phyloP scores from a whole-genome alignment of 2,329 filamentous ascomycete species.

The Cytospora mali region DNA sequence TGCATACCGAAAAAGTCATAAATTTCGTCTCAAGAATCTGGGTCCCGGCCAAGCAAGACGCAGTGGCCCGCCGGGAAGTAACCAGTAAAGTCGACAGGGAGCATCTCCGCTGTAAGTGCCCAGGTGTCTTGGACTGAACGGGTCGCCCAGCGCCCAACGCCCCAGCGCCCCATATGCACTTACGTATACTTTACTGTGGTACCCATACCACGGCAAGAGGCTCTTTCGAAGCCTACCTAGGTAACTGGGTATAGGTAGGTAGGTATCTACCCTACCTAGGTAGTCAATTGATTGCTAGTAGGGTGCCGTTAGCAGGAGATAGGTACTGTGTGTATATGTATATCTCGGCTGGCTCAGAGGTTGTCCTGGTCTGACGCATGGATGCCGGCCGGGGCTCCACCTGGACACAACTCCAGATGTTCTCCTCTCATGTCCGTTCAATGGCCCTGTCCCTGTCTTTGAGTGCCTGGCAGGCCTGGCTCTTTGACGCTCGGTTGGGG shows the following conservation, averaged over 20 bases:
- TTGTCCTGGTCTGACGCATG: not conserved
- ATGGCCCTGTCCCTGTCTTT: not conserved
- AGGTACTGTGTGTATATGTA: too few species aligned
- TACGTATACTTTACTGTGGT: not conserved
- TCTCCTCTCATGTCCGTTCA: not conserved
- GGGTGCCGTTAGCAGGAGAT: not conserved
- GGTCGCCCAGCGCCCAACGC: conserved; percentile 13
- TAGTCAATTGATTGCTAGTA: not conserved
- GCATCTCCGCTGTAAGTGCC: conserved; percentile 8
- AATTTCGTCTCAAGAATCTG: not conserved
- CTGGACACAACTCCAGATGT: not conserved
- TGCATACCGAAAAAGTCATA: not conserved
- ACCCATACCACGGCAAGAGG: not conserved
- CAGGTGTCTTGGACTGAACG: conserved; percentile 5
- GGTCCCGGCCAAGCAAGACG: not conserved
- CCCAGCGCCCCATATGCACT: not conserved
- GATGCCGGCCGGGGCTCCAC: not conserved
- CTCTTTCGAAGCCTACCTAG: not conserved
- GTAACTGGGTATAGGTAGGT: too few species aligned
- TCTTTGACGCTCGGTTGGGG: conserved; percentile 16
- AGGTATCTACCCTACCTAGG: too few species aligned
- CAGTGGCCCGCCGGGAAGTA: conserved; percentile 18
- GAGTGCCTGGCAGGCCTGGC: not conserved
- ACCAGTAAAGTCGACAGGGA: conserved; percentile 15
- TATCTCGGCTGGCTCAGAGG: not conserved